Conservation (phyloP, 2,329 filamentous ascomycete genomes). For the Didymella glomerata region DNA sequence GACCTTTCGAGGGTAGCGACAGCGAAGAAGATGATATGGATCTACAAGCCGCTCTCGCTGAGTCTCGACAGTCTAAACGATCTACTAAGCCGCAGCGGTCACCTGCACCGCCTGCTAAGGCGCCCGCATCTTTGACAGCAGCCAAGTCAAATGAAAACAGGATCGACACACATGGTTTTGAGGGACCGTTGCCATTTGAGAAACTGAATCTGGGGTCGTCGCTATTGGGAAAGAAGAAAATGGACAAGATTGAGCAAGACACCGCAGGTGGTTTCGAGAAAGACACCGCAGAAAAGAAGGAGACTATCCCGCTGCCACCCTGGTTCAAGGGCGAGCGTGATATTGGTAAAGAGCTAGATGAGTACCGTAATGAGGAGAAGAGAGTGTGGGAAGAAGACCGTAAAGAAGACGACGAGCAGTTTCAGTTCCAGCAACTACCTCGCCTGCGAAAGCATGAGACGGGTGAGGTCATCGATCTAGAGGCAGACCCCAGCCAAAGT, state of each 20-base stretch:
- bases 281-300: conserved; percentile 52
- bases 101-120: conserved; percentile 33
- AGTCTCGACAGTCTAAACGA: conserved; percentile 66
- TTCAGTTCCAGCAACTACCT: conserved; percentile 70
- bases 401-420: conserved; percentile 63
- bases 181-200: conserved; percentile 89
- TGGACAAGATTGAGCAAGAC: conserved; percentile 62
- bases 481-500: conserved; percentile 53
- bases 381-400: conserved; percentile 64
- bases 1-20: conserved; percentile 55
- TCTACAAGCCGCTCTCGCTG: conserved; percentile 76
- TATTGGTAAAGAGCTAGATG: conserved; percentile 63
- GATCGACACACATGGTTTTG: conserved; percentile 67
- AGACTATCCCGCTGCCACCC: conserved; percentile 72
- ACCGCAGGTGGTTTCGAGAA: conserved; percentile 72
- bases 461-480: conserved; percentile 58
- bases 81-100: conserved; percentile 45
- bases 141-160: conserved; percentile 41
- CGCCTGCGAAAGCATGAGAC: conserved; percentile 65
- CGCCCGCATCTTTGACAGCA: conserved; percentile 27
- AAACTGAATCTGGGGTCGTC: conserved; percentile 75
- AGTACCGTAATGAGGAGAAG: conserved; percentile 54
- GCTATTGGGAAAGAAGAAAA: conserved; percentile 61
- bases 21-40: conserved; percentile 80
- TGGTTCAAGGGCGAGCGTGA: conserved; percentile 72